Evolutionary conservation across 169 alveolate genomes (phyloP).

Genomic region (Miamiensis avidus): DNA sequence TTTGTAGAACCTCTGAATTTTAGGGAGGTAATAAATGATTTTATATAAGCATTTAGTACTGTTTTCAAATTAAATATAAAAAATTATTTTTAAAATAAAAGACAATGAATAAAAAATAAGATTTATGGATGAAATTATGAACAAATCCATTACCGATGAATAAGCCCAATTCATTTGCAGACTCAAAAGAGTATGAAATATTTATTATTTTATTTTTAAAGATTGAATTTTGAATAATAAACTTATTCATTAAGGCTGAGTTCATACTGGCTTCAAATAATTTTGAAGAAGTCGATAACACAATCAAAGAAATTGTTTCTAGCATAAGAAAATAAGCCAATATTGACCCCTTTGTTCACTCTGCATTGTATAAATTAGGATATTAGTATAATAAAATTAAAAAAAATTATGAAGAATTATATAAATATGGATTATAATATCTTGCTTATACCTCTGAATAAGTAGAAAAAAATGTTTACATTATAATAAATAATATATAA

Average conservation of each 20-base stretch:
- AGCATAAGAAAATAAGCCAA: constrained; percentile 12
- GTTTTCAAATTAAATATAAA: too few species aligned
- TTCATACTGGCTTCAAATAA: background rate
- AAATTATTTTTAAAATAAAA: too few species aligned
- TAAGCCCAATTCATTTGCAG: background rate
- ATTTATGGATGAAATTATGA: background rate
- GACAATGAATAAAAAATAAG: background rate
- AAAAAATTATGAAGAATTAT: constrained; percentile 38
- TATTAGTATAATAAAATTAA: constrained; percentile 27
- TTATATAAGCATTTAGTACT: background rate
- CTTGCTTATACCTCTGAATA: constrained; percentile 39
- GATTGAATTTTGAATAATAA: too few species aligned
- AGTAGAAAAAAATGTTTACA: constrained; percentile 3
- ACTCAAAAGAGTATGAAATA: background rate
- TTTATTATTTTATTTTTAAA: too few species aligned
- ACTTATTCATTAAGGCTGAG: background rate
- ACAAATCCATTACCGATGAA: background rate
- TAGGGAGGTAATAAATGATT: background rate
- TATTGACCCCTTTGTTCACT: constrained; percentile 35
- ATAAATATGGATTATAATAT: constrained; percentile 38
- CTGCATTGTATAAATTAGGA: constrained; percentile 34
- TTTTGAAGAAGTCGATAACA: background rate
- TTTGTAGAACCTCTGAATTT: background rate
- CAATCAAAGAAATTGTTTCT: background rate
- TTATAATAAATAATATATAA: background rate